Percentiles rank a stretch among this genome's conserved stretches.
These are phyloP conservation scores for Theobroma cacao DNA, from an alignment of 345 rosid species.

Conservation along the genomic window DNA sequence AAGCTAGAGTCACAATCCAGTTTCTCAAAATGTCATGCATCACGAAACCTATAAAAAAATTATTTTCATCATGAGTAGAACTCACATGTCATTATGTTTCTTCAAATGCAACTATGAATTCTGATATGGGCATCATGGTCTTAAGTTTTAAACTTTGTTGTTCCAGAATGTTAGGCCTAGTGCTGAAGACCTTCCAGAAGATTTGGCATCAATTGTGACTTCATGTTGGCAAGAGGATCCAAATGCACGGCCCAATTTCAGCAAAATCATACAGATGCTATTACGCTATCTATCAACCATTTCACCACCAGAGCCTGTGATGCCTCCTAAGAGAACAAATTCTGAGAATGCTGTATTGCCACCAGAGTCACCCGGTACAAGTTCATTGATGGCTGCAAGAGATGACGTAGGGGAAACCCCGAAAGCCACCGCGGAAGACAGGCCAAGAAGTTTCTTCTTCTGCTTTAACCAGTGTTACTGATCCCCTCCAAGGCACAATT, in stretches of 20 bases:
- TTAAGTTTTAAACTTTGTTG: slow-evolving; percentile 4
- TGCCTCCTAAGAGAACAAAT: slow-evolving; percentile 47
- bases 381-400: slow-evolving; percentile 70
- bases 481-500: slow-evolving; percentile 15
- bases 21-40: not conserved
- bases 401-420: slow-evolving; percentile 47
- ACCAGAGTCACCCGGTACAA: slow-evolving; percentile 89
- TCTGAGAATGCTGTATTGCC: slow-evolving; percentile 64
- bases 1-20: not conserved
- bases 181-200: slow-evolving; percentile 75
- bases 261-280: slow-evolving; percentile 82
- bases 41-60: not conserved
- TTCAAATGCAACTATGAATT: not conserved
- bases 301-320: slow-evolving; percentile 50
- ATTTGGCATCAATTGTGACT: slow-evolving; percentile 69
- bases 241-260: slow-evolving; percentile 78
- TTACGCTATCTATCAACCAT: slow-evolving; percentile 57
- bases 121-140: not conserved
- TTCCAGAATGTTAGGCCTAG: slow-evolving; percentile 85
- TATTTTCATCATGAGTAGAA: not conserved
- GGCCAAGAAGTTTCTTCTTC: slow-evolving; percentile 68
- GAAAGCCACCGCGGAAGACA: slow-evolving; percentile 31
- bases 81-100: not conserved
- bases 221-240: slow-evolving; percentile 99
- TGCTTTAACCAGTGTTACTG: slow-evolving; percentile 66